These are phyloP conservation scores for Diospyros lotus DNA, from an alignment of 148 eudicot species.

Conservation along the genomic window DNA sequence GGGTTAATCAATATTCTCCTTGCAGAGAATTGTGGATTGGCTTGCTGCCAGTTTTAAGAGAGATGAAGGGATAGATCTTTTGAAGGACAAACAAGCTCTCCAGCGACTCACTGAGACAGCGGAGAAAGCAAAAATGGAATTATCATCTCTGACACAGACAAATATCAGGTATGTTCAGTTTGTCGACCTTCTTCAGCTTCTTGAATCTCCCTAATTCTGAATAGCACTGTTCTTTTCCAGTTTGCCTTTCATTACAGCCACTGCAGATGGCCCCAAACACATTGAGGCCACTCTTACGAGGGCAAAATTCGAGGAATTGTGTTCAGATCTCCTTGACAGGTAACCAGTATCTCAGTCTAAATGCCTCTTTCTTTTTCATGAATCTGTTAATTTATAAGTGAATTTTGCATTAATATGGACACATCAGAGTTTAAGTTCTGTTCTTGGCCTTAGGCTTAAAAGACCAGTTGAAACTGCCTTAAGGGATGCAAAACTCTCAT, in stretches of 20 bases:
- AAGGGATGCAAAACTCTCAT: slow-evolving; percentile 89
- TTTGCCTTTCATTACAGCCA: slow-evolving; percentile 94
- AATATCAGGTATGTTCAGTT: slow-evolving; percentile 57
- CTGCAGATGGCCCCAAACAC: slow-evolving; percentile 97
- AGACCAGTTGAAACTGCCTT: slow-evolving; percentile 82
- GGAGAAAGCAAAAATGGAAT: slow-evolving; percentile 98
- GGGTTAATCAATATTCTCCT: background rate
- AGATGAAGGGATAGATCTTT: slow-evolving; percentile 87
- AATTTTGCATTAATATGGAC: background rate
- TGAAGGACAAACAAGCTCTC: slow-evolving; percentile 97
- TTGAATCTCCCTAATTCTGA: background rate
- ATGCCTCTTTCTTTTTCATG: background rate
- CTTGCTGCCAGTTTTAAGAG: slow-evolving; percentile 76
- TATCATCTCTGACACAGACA: slow-evolving; percentile 87
- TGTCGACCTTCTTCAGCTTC: background rate
- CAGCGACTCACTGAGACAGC: slow-evolving; percentile 95
- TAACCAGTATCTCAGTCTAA: slow-evolving; percentile 7
- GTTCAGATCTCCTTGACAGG: slow-evolving; percentile 96
- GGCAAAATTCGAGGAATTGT: slow-evolving; percentile 92
- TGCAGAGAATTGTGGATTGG: slow-evolving; percentile 96
- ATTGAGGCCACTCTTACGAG: slow-evolving; percentile 90
- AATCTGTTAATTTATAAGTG: background rate
- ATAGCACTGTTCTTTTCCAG: slow-evolving; percentile 25
- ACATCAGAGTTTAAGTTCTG: background rate
- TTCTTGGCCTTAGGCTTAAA: slow-evolving; percentile 46